Evolutionary conservation across 345 rosid genomes (phyloP), one percentile per base, ranked within the genome.

Genomic region (Bretschneidera sinensis): DNA sequence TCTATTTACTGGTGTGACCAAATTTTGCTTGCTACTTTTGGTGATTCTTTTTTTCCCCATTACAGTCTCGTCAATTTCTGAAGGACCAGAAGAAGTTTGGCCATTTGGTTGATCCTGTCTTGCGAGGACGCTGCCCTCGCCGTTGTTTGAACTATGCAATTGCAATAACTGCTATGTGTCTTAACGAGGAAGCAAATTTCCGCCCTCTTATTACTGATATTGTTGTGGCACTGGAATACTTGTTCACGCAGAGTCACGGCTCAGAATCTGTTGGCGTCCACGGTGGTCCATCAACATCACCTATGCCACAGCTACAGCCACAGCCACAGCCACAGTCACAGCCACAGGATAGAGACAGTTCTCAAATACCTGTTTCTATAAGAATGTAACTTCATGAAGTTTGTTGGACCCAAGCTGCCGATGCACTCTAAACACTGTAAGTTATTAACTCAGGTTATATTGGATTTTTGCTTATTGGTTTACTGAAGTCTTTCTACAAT

Each of bases 121-220:
- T 94, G 56, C 79, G 76, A 64, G 97, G 97, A 24, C 63, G 63
- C 19, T 88, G 74, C 57, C 87, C 97, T 43, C 83, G 81, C 10
- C 81, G 95, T 14, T 88, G 96, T 75, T 76, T 94, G 70, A 89
- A 90, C 79, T 88, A 94, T 33, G 92, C 96, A 17, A 74, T 90
- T 53, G 99, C 97, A 22, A 75, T 94, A 5, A 77, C 95, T 0
- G 86, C 92, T 20, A 90, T 94, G 99, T 90, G 99, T 76, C 84
- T 94, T 11, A 83, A 86, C 28, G 99, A 94, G 73, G 95, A 94
- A 76, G 96, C 99, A 11, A 78, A 72, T 63, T 88, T 83, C 56
- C 91, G 97, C 49, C 97, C 97, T 11, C 79, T 86, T 24, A 86
- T 94, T 39, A 70, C 82, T 28, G 99, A 90, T 70, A 82, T 94